Evolutionary conservation across 164 flowering plant species (phyloP).

Genomic region (Hamamelis virginiana): DNA sequence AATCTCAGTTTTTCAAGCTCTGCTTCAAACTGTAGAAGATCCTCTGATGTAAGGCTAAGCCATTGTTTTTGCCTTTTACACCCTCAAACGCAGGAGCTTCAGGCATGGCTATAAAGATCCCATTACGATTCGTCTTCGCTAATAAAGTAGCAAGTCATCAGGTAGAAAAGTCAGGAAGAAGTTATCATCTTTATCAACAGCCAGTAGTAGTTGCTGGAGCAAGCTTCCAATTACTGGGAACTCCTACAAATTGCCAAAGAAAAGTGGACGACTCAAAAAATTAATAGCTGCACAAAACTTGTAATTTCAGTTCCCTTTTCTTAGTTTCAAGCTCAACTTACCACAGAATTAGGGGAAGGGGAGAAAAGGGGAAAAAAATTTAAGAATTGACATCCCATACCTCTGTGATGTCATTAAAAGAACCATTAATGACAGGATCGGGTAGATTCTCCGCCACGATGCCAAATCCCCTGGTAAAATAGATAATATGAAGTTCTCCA

Average conservation of each 20-base stretch:
- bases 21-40: no score
- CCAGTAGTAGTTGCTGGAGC: constrained; percentile 29
- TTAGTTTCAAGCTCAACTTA: neutral
- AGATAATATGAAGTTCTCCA: neutral
- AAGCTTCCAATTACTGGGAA: constrained; percentile 33
- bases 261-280: neutral
- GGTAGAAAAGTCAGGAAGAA: constrained; percentile 3
- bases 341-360: neutral
- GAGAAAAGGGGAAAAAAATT: neutral
- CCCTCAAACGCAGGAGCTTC: no score
- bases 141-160: neutral
- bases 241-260: constrained; percentile 26
- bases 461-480: constrained; percentile 31
- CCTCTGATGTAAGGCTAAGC: no score
- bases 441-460: constrained; percentile 27
- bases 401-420: constrained; percentile 26
- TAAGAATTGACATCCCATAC: constrained; percentile 10
- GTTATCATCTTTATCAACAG: constrained; percentile 19
- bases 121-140: neutral
- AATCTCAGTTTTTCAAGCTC: neutral
- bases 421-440: constrained; percentile 22
- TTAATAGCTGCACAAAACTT: neutral
- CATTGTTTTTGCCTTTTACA: no score
- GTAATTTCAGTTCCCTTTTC: neutral
- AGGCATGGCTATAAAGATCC: neutral